Evolutionary conservation across 306 rosid genomes (phyloP), one percentile per base, ranked within the genome.

Genomic region (Malus sylvestris): DNA sequence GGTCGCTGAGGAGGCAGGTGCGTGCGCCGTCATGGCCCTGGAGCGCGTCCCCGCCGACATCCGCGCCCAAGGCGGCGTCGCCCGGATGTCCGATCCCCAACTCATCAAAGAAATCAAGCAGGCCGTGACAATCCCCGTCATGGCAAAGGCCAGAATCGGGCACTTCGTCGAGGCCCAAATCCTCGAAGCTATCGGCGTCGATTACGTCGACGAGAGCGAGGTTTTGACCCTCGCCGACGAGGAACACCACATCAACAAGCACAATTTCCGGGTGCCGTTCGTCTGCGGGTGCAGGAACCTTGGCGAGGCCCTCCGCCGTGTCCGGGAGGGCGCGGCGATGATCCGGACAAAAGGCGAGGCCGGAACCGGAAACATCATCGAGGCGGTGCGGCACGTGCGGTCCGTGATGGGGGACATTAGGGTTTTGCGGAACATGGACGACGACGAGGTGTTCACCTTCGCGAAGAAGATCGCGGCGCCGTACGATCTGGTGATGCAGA

Each of bases 121-220:
- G 20, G 96, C 94, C 11, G 98, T 93, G 4, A 93, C 98, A 5
- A 93, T 93, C 19, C 98, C 98, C 3, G 96, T 93, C 12, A 93
- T 93, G 97, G 97, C 97, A 4, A 93, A 93, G 74, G 98, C 94
- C n/a, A 89, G 98, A 15, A 93, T 93, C 51, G 98, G 96, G 0
- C 98, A 93, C 65, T 93, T 93, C 77, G 96, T 93, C 1, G 98
- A 93, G 72, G 98, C 98, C 13, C 98, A 93, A 80, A 93, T 93
- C 82, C 91, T 93, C 0, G 98, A 93, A 35, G 93, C 94, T 32
- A 86, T 93, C 14, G 98, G 98, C 3, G 65, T 93, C 68, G 98
- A 93, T 1, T 93, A 93, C 76, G 96, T 90, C 4, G 98, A 93
- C 45, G 98, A 93, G 78, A 87, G 93, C 57, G 98, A 93, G 82